Evolutionary conservation across 108 stramenopile species (phyloP), one percentile per base, ranked within the genome.

Genomic region (Craspedostauros australis): DNA sequence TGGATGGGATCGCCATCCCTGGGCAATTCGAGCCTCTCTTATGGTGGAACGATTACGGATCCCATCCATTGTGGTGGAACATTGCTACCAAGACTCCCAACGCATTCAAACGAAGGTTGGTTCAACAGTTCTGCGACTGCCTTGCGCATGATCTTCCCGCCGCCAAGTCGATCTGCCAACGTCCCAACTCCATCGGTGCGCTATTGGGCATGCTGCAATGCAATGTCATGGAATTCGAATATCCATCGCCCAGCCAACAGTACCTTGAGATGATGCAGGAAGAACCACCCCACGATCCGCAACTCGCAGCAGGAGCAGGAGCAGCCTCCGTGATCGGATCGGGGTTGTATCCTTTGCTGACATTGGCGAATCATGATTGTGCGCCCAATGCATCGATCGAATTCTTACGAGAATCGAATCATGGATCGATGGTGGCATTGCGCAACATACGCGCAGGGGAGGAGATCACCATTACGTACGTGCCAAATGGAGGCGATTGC

Each of bases 401-500:
- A 21, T 57, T 64, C 37, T 27, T 64, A 27, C 28, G 26, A 16
- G 63, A 64, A 44, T 64, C 63, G 6, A 50, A 50, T 27, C 24
- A 23, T 2, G 63, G 56, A 19, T 49, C 46, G 6, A 57, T 64
- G 47, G 63, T 64, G 46, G 63, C 63, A 4, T 27, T 50, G 11
- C 55, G 63, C 15, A 18, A 64, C 15, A 64, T 64, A 16, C 6
- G 34, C 19, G 16, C n/a, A 5, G 63, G 56, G 20, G 63, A 64
- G 21, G 63, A 64, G 31, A 58, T 64, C 8, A 22, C 23, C 8
- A 57, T 64, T 1, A 64, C 63, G 11, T 64, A 64, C 28, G 32
- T 57, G n/a, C 57, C 56, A 2, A 64, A 64, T 49, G 63, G 63
- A 18, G 63, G n/a, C n/a, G n/a, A n/a, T n/a, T n/a, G n/a, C n/a